Evolutionary conservation across 495 filamentous ascomycete species (phyloP).

Genomic region (Hypoxylon subgilvum): DNA sequence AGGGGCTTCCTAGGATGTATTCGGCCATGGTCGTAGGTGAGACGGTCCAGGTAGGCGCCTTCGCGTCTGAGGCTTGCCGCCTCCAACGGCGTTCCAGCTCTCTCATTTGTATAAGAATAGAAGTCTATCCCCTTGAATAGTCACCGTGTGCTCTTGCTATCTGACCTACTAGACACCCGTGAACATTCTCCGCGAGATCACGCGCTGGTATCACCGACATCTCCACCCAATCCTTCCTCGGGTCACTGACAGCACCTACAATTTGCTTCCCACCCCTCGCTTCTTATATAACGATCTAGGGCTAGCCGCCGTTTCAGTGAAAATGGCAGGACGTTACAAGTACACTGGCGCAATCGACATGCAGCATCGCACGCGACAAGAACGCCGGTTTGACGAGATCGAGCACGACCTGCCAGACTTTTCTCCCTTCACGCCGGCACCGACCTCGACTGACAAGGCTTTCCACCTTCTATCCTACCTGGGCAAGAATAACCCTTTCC

Average conservation of each 20-base stretch:
- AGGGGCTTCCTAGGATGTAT: neutral
- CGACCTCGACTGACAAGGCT: conserved; percentile 35
- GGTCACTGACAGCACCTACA: neutral
- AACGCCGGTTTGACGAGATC: conserved; percentile 50
- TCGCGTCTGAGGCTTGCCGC: too few species aligned
- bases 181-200: conserved; percentile 22
- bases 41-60: too few species aligned
- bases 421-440: conserved; percentile 24
- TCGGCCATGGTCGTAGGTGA: neutral
- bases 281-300: conserved; percentile 2
- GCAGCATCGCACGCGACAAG: conserved; percentile 49
- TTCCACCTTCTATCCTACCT: conserved; percentile 53
- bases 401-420: conserved; percentile 48
- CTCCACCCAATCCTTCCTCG: neutral
- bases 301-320: neutral
- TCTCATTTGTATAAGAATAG: conserved; percentile 17
- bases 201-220: conserved; percentile 28
- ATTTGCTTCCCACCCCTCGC: neutral
- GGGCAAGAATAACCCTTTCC: conserved; percentile 52
- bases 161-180: neutral
- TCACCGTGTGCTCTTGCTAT: conserved; percentile 4
- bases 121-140: conserved; percentile 6
- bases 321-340: conserved; percentile 28
- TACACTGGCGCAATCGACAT: conserved; percentile 36
- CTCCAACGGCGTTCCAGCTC: neutral